Percentiles rank a stretch among this genome's conserved stretches.
Conservation (phyloP, 1,284 basidiomycete species). For the Lentinula novae-zelandiae region DNA sequence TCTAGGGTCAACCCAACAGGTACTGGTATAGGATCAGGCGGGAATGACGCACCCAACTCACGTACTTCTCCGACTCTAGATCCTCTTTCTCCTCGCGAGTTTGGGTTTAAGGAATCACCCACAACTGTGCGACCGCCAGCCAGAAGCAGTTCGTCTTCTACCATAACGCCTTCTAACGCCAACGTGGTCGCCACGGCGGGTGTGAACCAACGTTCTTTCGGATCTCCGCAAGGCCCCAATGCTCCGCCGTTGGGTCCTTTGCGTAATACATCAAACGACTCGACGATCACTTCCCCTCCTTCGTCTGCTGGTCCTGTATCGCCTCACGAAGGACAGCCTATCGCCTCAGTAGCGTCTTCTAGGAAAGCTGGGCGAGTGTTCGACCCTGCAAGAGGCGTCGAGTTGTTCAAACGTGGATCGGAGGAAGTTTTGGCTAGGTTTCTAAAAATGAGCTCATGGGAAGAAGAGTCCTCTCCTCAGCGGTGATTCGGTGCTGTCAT, state of each 20-base stretch:
- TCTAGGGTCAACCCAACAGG: slow-evolving; percentile 17
- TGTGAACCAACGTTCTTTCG: background rate
- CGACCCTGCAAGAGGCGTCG: slow-evolving; percentile 77
- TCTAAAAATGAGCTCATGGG: slow-evolving; percentile 71
- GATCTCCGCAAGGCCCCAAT: slow-evolving; percentile 14
- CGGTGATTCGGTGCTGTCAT: background rate
- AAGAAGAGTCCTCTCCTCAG: slow-evolving; percentile 36
- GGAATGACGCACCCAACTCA: slow-evolving; percentile 5
- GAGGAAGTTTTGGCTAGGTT: slow-evolving; percentile 80
- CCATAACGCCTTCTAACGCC: slow-evolving; percentile 8
- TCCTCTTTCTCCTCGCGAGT: slow-evolving; percentile 24
- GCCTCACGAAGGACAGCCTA: slow-evolving; percentile 33
- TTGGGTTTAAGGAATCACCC: slow-evolving; percentile 20
- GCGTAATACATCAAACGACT: slow-evolving; percentile 31
- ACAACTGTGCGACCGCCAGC: background rate
- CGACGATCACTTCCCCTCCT: slow-evolving; percentile 40
- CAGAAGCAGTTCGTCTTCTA: slow-evolving; percentile 7
- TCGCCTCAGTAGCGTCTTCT: slow-evolving; percentile 18
- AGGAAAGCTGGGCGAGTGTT: slow-evolving; percentile 58
- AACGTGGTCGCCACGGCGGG: background rate
- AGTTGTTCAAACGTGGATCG: slow-evolving; percentile 76
- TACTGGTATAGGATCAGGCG: slow-evolving; percentile 16
- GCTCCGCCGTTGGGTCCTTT: slow-evolving; percentile 17
- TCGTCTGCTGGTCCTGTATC: slow-evolving; percentile 50
- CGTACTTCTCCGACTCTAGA: slow-evolving; percentile 10